phyloP scores from a whole-genome alignment of 139 green algal species.

The Tetradesmus obliquus region DNA sequence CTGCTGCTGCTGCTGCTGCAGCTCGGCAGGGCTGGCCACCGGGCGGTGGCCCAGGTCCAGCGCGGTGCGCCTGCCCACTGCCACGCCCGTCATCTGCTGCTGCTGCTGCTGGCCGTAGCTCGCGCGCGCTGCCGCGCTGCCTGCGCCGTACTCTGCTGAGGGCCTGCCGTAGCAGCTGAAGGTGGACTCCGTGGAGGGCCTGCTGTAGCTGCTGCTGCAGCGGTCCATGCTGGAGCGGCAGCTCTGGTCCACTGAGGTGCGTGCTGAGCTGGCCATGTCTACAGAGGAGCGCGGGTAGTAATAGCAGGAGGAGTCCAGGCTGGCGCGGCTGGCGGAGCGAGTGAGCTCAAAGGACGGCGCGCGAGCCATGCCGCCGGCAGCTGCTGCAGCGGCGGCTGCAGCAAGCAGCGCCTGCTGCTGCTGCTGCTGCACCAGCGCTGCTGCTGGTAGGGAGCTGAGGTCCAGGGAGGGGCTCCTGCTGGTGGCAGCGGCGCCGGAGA shows the following conservation, averaged over 20 bases:
- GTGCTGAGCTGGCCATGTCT: not conserved
- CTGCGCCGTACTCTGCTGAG: not conserved
- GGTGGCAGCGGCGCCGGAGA: not conserved
- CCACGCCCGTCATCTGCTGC: conserved; percentile 19
- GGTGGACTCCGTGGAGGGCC: not conserved
- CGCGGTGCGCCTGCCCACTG: not conserved
- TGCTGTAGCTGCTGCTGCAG: not conserved
- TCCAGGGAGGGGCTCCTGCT: conserved; percentile 11
- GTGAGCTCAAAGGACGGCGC: not conserved
- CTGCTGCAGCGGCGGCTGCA: not conserved
- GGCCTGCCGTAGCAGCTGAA: conserved; percentile 15
- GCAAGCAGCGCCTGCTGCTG: not conserved
- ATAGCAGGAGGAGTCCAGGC: conserved; percentile 5
- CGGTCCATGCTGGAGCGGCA: not conserved
- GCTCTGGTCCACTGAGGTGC: not conserved
- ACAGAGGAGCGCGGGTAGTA: conserved; percentile 17
- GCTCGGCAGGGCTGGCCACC: not conserved
- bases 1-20: conserved; percentile 15
- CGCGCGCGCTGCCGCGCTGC: not conserved
- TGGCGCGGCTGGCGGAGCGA: not conserved
- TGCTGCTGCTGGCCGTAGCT: not conserved
- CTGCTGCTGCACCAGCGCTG: not conserved
- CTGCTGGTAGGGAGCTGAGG: not conserved
- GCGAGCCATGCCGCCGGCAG: not conserved
- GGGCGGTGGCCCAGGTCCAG: not conserved